These are phyloP conservation scores for Yamadazyma mexicana DNA, from an alignment of 1,139 yeast species.

Conservation along the genomic window DNA sequence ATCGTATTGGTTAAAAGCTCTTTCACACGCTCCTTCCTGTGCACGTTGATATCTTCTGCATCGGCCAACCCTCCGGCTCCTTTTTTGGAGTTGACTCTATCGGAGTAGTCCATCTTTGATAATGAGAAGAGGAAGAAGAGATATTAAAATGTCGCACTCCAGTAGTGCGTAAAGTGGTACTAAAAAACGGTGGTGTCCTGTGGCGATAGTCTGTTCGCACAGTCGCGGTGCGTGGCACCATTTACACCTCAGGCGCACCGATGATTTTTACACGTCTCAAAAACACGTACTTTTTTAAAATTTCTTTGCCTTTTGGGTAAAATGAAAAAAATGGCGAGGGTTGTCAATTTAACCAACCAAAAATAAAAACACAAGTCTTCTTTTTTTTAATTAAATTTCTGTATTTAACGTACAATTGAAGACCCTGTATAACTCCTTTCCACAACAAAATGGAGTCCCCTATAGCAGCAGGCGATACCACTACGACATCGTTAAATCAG, in stretches of 20 bases:
- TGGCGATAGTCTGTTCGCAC: too few relatives aligned
- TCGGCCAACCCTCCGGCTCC: conserved; percentile 78
- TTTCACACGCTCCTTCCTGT: conserved; percentile 61
- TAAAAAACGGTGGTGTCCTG: too few relatives aligned
- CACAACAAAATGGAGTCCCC: conserved; percentile 46
- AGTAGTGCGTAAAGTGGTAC: too few relatives aligned
- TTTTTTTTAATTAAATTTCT: background rate
- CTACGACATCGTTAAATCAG: conserved; percentile 42
- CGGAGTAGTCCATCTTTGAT: conserved; percentile 43
- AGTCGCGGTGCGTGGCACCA: too few relatives aligned
- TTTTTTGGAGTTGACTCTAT: conserved; percentile 44
- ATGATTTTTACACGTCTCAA: conserved; percentile 3
- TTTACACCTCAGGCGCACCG: background rate
- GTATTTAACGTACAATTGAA: background rate
- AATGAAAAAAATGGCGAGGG: conserved; percentile 4
- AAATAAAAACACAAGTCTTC: background rate
- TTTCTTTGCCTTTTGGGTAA: conserved; percentile 5
- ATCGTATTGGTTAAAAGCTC: conserved; percentile 62
- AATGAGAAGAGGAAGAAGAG: background rate
- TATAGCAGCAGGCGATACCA: conserved; percentile 43
- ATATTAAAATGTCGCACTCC: background rate
- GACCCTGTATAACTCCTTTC: background rate
- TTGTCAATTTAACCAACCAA: background rate
- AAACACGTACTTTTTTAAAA: conserved; percentile 3
- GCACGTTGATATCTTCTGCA: conserved; percentile 62